A percentile compares a stretch with the other conserved stretches of the same genome.
Conservation (phyloP, 805 yeast species). For the Ogataea haglerorum region DNA sequence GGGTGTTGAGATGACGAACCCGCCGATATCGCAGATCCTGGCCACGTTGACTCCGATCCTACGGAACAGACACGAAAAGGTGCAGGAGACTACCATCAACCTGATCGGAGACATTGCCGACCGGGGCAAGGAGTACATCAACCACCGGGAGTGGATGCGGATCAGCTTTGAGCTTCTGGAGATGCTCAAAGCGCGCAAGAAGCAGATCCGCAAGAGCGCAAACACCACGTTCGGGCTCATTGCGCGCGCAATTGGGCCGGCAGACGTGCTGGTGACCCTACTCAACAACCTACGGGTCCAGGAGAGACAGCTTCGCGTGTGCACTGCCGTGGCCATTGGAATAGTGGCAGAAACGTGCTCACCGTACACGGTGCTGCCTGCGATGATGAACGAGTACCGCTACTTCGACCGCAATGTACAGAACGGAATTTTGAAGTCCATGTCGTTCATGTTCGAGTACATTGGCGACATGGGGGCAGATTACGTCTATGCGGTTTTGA, state of each 20-base stretch:
- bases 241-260: constrained; percentile 93
- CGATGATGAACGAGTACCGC: constrained; percentile 91
- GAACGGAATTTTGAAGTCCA: constrained; percentile 88
- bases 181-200: constrained; percentile 76
- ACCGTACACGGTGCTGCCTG: constrained; percentile 91
- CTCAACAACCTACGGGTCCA: constrained; percentile 84
- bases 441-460: constrained; percentile 90
- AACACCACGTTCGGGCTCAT: constrained; percentile 88
- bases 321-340: constrained; percentile 97
- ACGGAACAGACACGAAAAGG: constrained; percentile 84
- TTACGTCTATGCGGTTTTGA: constrained; percentile 75
- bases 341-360: constrained; percentile 92
- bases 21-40: constrained; percentile 76
- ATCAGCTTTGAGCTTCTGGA: constrained; percentile 88
- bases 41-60: constrained; percentile 91
- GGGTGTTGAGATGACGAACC: constrained; percentile 62
- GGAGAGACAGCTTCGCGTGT: constrained; percentile 93
- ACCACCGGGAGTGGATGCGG: constrained; percentile 97
- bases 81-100: constrained; percentile 77
- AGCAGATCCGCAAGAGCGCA: constrained; percentile 76
- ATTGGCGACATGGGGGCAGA: constrained; percentile 77
- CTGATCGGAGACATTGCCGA: constrained; percentile 81
- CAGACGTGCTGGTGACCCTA: constrained; percentile 82
- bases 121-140: constrained; percentile 73
- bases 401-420: constrained; percentile 91